These are phyloP conservation scores for Cytospora leucostoma DNA, from an alignment of 2,329 filamentous ascomycete species.

Conservation along the genomic window DNA sequence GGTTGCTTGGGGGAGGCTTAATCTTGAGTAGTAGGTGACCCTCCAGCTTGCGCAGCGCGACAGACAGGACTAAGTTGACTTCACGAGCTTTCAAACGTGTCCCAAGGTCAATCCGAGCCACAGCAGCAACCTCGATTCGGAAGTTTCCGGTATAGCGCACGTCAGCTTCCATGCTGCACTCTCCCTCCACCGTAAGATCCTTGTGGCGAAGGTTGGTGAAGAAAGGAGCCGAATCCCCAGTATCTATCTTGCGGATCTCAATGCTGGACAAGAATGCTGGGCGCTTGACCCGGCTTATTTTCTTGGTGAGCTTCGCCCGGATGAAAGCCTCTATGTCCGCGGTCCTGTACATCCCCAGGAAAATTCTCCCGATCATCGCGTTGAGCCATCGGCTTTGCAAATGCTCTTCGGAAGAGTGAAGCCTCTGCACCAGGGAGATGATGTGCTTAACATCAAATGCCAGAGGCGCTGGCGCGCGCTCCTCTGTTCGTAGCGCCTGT, in stretches of 20 bases:
- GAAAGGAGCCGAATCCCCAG: slow-evolving; percentile 83
- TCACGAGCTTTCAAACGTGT: slow-evolving; percentile 85
- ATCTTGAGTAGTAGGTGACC: slow-evolving; percentile 84
- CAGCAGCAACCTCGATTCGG: slow-evolving; percentile 86
- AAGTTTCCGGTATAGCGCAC: slow-evolving; percentile 88
- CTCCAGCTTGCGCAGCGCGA: slow-evolving; percentile 80
- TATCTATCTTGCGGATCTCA: slow-evolving; percentile 77
- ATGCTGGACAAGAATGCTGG: slow-evolving; percentile 88
- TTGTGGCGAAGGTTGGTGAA: slow-evolving; percentile 86
- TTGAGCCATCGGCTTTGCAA: slow-evolving; percentile 92
- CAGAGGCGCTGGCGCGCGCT: slow-evolving; percentile 67
- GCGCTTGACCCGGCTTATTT: slow-evolving; percentile 90
- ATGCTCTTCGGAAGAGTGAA: slow-evolving; percentile 91
- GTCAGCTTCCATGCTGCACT: slow-evolving; percentile 84
- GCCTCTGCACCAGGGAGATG: slow-evolving; percentile 81
- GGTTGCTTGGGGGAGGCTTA: slow-evolving; percentile 93
- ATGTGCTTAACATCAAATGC: slow-evolving; percentile 84
- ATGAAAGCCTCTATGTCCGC: slow-evolving; percentile 77
- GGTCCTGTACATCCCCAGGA: slow-evolving; percentile 85
- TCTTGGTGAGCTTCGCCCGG: slow-evolving; percentile 86
- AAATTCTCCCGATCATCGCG: slow-evolving; percentile 83
- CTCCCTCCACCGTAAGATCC: slow-evolving; percentile 88
- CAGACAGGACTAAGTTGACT: slow-evolving; percentile 84
- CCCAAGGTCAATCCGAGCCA: slow-evolving; percentile 87
- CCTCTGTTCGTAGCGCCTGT: slow-evolving; percentile 58